phyloP scores from a whole-genome alignment of 2,329 filamentous ascomycete species.

The Berkeleyomyces rouxiae region DNA sequence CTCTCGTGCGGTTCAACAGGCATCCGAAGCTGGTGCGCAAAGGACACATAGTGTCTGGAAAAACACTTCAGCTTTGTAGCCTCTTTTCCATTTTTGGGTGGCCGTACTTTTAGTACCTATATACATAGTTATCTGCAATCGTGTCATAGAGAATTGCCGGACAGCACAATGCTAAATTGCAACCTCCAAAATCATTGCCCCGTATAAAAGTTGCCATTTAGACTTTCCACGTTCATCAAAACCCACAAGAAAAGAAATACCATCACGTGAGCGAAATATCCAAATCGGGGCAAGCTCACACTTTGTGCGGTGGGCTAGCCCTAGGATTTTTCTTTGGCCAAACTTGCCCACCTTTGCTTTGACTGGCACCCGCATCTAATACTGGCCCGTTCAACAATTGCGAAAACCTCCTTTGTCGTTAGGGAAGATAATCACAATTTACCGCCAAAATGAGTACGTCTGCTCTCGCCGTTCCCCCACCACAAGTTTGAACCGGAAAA shows the following conservation, averaged over 20 bases:
- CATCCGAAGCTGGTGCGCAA: no score
- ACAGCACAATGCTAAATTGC: no score
- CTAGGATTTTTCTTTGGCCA: slow-evolving; percentile 12
- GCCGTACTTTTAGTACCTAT: no score
- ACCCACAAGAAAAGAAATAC: background rate
- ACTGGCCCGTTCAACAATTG: slow-evolving; percentile 12
- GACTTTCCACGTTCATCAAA: background rate
- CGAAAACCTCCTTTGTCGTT: slow-evolving; percentile 12
- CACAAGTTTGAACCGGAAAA: slow-evolving; percentile 7
- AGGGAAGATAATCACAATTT: slow-evolving; percentile 18
- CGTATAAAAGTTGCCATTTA: background rate
- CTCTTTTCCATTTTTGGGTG: no score
- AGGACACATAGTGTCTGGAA: no score
- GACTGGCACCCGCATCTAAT: slow-evolving; percentile 11
- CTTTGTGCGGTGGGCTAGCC: slow-evolving; percentile 12
- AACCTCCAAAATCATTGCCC: background rate
- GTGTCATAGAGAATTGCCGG: no score
- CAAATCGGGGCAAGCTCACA: slow-evolving; percentile 8
- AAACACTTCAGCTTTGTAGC: no score
- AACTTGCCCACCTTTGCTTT: slow-evolving; percentile 12
- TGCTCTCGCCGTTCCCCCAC: slow-evolving; percentile 6
- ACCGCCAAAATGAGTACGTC: slow-evolving; percentile 44
- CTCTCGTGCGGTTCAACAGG: no score
- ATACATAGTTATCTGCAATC: no score
- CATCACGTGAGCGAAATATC: slow-evolving; percentile 1